Percentiles rank a stretch among this genome's conserved stretches.
These are phyloP conservation scores for Solanum neorickii DNA, from an alignment of 257 asterid genomes.

Conservation along the genomic window DNA sequence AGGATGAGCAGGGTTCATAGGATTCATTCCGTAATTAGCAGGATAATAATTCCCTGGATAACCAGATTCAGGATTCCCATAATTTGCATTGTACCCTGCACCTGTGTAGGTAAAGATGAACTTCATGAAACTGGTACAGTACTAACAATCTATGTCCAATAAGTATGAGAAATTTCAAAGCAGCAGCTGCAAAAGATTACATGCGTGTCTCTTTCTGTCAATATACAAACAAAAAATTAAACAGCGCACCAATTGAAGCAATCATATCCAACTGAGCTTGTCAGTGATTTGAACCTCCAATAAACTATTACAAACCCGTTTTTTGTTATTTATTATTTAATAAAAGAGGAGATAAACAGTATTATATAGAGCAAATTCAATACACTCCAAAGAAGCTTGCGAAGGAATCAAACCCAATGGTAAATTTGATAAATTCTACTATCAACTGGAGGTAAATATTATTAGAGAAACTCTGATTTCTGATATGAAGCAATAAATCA, in stretches of 20 bases:
- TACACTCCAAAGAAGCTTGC: neutral
- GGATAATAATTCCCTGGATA: conserved; percentile 59
- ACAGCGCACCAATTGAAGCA: neutral
- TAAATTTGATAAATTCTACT: neutral
- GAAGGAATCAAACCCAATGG: neutral
- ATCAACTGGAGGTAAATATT: neutral
- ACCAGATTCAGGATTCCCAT: conserved; percentile 49
- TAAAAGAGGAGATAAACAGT: neutral
- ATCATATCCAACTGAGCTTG: neutral
- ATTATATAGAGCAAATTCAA: neutral
- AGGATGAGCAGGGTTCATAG: conserved; percentile 45
- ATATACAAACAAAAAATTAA: neutral
- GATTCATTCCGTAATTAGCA: conserved; percentile 48
- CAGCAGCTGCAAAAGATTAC: neutral
- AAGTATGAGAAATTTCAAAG: neutral
- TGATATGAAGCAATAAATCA: neutral
- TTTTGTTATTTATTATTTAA: neutral
- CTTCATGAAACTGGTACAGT: neutral
- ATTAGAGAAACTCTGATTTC: neutral
- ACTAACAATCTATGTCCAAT: neutral
- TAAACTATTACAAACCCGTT: neutral
- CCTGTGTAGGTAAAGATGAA: conserved; percentile 28
- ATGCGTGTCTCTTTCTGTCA: neutral
- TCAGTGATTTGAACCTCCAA: neutral
- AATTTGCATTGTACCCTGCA: conserved; percentile 40